phyloP scores from a whole-genome alignment of 768 basidiomycete species.

The Hydnomerulius pinastri region DNA sequence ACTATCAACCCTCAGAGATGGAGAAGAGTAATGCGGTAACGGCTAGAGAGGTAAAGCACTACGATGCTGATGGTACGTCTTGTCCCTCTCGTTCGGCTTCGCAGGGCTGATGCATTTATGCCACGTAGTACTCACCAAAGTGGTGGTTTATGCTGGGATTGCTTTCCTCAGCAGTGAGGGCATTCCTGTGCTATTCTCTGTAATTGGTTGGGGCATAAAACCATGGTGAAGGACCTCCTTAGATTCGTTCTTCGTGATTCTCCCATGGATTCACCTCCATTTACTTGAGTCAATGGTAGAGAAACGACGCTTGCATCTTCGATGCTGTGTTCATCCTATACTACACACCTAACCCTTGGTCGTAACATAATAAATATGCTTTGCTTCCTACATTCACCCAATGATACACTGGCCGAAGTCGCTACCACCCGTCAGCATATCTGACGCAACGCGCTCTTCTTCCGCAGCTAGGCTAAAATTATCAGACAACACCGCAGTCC shows the following conservation, averaged over 20 bases:
- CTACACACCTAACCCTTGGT: too few species aligned
- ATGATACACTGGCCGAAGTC: too few species aligned
- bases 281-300: too few species aligned
- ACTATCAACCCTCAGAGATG: slow-evolving; percentile 21
- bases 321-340: too few species aligned
- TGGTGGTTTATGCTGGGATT: slow-evolving; percentile 89
- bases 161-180: slow-evolving; percentile 63
- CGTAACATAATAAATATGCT: too few species aligned
- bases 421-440: too few species aligned
- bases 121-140: slow-evolving; percentile 76
- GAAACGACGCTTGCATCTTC: too few species aligned
- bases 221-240: slow-evolving; percentile 32
- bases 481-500: too few species aligned
- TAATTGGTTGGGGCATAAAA: slow-evolving; percentile 66
- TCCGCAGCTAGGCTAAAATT: too few species aligned
- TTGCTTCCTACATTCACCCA: too few species aligned
- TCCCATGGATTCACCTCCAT: too few species aligned
- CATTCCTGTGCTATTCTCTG: slow-evolving; percentile 68
- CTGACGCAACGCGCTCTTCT: too few species aligned
- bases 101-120: slow-evolving; percentile 1
- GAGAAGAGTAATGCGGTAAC: slow-evolving; percentile 31
- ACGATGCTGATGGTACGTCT: slow-evolving; percentile 80
- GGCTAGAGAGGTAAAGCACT: slow-evolving; percentile 55
- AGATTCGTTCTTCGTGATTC: background rate
- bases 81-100: background rate